Conservation (phyloP, 306 rosid genomes). For the Lathyrus tuberosus region DNA sequence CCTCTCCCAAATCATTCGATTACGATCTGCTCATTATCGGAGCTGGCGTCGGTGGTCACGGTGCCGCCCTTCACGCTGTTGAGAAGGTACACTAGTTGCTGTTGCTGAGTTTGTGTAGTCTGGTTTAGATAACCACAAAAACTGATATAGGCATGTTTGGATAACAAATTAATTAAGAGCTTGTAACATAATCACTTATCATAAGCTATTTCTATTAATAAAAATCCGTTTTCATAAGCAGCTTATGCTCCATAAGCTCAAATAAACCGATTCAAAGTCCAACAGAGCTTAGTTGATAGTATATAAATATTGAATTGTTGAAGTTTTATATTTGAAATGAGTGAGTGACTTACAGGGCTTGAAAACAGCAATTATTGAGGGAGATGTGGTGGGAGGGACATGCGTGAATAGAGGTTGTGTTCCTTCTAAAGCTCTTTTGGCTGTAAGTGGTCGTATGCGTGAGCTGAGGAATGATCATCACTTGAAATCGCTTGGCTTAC, state of each 20-base stretch:
- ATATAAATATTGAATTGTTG: not conserved
- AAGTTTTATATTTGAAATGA: conserved; percentile 33
- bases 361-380: conserved; percentile 91
- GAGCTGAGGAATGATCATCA: conserved; percentile 85
- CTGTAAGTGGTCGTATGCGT: conserved; percentile 98
- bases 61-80: conserved; percentile 91
- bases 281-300: not conserved
- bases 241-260: not conserved
- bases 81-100: conserved; percentile 58
- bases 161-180: not conserved
- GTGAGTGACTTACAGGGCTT: conserved; percentile 66
- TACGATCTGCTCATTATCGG: conserved; percentile 87
- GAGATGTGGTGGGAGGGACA: conserved; percentile 96
- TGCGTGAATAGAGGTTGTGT: conserved; percentile 98
- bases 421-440: conserved; percentile 98
- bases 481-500: conserved; percentile 85
- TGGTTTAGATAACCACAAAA: not conserved
- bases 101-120: not conserved
- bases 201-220: too few species aligned
- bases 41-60: conserved; percentile 96
- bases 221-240: not conserved
- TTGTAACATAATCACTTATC: too few species aligned
- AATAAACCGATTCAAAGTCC: too few species aligned
- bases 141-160: not conserved
- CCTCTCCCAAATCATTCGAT: conserved; percentile 66